phyloP scores from a whole-genome alignment of 139 green algal species.

The Chlamydomonas applanata region DNA sequence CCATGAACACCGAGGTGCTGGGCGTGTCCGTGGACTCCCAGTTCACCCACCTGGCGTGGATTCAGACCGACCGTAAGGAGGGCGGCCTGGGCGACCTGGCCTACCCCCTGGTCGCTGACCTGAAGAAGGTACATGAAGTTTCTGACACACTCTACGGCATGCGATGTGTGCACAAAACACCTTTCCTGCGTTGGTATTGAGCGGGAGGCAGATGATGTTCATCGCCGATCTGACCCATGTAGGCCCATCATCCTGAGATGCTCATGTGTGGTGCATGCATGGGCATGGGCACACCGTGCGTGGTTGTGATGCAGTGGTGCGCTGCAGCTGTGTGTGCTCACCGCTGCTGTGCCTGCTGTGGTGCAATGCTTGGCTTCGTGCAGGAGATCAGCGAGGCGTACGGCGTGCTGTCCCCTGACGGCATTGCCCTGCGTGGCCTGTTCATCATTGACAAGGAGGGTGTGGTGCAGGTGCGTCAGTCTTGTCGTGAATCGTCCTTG shows the following conservation, averaged over 20 bases:
- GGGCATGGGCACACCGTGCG: too few relatives aligned
- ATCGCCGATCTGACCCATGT: too few relatives aligned
- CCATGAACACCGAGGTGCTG: slow-evolving; percentile 83
- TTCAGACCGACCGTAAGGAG: slow-evolving; percentile 91
- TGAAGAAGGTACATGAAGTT: slow-evolving; percentile 70
- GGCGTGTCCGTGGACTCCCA: slow-evolving; percentile 91
- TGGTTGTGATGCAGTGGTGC: too few relatives aligned
- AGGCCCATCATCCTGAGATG: too few relatives aligned
- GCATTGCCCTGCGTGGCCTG: slow-evolving; percentile 83
- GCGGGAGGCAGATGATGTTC: too few relatives aligned
- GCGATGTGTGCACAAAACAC: too few relatives aligned
- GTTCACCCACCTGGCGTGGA: slow-evolving; percentile 98
- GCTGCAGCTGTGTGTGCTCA: background rate
- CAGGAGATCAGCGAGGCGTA: slow-evolving; percentile 79
- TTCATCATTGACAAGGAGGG: slow-evolving; percentile 96
- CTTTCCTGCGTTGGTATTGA: too few relatives aligned
- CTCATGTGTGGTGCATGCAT: too few relatives aligned
- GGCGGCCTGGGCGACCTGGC: slow-evolving; percentile 90
- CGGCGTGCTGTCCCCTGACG: slow-evolving; percentile 81
- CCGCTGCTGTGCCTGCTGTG: too few relatives aligned
- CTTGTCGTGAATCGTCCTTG: background rate
- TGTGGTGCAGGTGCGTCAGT: slow-evolving; percentile 67
- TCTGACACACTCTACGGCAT: background rate
- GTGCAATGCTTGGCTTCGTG: background rate
- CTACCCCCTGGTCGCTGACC: slow-evolving; percentile 96